Evolutionary conservation across 2,329 filamentous ascomycete species (phyloP).

Genomic region (Xylariaceae sp.): DNA sequence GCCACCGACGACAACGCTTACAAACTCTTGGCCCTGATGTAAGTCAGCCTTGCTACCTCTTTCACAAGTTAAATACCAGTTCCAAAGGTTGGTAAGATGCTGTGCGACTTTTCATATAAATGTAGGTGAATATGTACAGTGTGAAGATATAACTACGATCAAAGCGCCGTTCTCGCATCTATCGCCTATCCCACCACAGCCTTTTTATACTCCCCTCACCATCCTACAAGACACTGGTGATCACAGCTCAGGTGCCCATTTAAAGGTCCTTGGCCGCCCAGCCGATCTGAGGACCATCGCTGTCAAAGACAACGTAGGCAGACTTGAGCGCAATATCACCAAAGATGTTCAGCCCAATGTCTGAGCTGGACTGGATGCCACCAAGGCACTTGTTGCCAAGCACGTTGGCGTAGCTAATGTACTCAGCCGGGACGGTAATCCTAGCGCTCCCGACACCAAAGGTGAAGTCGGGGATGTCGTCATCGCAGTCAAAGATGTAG

Average conservation of each 20-base stretch:
- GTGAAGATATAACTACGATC: too few species aligned
- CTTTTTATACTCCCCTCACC: too few species aligned
- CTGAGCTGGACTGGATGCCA: constrained; percentile 50
- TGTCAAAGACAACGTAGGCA: constrained; percentile 60
- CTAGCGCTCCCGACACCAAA: constrained; percentile 43
- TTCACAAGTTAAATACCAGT: too few species aligned
- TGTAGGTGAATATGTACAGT: too few species aligned
- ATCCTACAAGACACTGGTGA: too few species aligned
- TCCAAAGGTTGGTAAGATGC: too few species aligned
- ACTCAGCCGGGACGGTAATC: constrained; percentile 45
- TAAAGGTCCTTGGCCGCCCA: constrained; percentile 34
- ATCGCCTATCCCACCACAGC: too few species aligned
- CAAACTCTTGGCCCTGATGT: too few species aligned
- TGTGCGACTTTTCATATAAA: too few species aligned
- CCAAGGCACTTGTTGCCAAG: constrained; percentile 53
- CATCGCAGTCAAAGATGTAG: constrained; percentile 48
- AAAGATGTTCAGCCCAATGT: constrained; percentile 49
- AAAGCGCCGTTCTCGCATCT: too few species aligned
- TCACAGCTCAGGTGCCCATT: constrained; percentile 3
- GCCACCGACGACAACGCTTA: too few species aligned
- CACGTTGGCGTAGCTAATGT: constrained; percentile 45
- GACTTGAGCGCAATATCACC: constrained; percentile 65
- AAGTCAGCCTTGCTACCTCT: too few species aligned
- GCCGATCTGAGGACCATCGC: constrained; percentile 35
- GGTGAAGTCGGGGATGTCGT: constrained; percentile 43